These are phyloP conservation scores for Fusarium sublunatum DNA, from an alignment of 2,329 filamentous ascomycete species.

Conservation along the genomic window DNA sequence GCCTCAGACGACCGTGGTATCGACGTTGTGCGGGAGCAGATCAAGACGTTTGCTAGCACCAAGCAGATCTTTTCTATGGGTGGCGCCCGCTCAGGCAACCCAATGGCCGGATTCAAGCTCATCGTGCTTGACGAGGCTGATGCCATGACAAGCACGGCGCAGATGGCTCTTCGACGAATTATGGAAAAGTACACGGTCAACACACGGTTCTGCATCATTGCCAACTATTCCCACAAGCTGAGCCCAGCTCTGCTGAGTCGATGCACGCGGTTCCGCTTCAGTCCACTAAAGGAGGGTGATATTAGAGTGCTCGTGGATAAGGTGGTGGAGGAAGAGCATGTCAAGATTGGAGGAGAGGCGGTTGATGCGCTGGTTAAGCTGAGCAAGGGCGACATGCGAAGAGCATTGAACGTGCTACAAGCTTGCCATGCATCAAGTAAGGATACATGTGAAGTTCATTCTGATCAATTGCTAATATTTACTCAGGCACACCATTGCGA, in stretches of 20 bases:
- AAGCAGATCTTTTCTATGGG: constrained; percentile 91
- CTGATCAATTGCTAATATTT: constrained; percentile 11
- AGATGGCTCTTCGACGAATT: constrained; percentile 95
- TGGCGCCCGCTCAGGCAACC: constrained; percentile 57
- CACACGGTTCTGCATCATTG: constrained; percentile 97
- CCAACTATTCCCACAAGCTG: constrained; percentile 98
- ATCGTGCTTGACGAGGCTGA: constrained; percentile 99
- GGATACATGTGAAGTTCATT: constrained; percentile 32
- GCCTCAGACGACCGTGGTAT: constrained; percentile 97
- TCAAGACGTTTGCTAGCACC: constrained; percentile 98
- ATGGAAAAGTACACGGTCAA: constrained; percentile 99
- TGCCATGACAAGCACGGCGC: constrained; percentile 98
- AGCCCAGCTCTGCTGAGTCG: constrained; percentile 91
- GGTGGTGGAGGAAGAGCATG: constrained; percentile 86
- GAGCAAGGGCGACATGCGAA: constrained; percentile 95
- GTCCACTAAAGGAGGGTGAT: constrained; percentile 87
- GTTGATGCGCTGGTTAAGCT: constrained; percentile 85
- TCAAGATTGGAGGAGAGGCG: constrained; percentile 85
- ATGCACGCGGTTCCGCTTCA: constrained; percentile 95
- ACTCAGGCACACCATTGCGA: constrained; percentile 73
- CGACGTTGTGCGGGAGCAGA: constrained; percentile 97
- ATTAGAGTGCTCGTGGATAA: constrained; percentile 88
- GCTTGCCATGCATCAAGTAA: constrained; percentile 94
- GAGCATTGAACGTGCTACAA: constrained; percentile 94
- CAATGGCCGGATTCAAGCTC: constrained; percentile 86